Base-by-base conservation (phyloP, 495 filamentous ascomycete genomes). In the Hyaloscypha bicolor region DNA sequence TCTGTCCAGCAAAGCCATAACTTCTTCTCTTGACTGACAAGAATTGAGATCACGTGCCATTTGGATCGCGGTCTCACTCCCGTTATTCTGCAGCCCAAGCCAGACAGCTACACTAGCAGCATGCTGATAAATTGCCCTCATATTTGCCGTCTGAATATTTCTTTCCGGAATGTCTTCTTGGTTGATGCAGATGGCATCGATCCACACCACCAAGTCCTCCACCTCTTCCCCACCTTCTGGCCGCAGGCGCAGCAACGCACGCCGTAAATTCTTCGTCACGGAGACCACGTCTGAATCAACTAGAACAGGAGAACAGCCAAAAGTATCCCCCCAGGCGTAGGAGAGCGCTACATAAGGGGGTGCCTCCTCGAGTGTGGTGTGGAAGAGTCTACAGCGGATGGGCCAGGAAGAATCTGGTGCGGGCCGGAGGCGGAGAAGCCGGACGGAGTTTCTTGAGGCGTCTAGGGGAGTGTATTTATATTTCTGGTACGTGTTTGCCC, bases 161-260 rank as follows among this genome's bases (percentile, higher is more conserved):
- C 72, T 58, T 56, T 74, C 70, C 1, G 52, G 29, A 35, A 66
- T 63, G 39, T 74, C 56, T 16, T 64, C 31, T 62, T 74, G 72
- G 58, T 74, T 68, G 57, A 76, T 71, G 57, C 67, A 72, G 0
- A 72, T 35, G 4, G 70, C 66, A 32, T 69, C 70, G 9, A 69
- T 48, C 70, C 70, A 72, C 11, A 72, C 11, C 11, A 64, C 35
- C 4, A 72, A 31, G 5, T 69, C 67, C 14, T 2, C 25, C 25
- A 2, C 25, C 25, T 39, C n/a, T 4, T 58, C 32, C 8, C 48
- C 45, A 33, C 6, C 12, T 62, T 33, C 22, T 9, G 19, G 53
- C 5, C 70, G 51, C 16, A 72, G 48, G 14, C 64, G 62, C 11
- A 58, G 39, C 9, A 72, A 42, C n/a, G 66, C 70, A 35, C 64